Conservation (phyloP, 169 alveolate species). For the Eimeria sp. region DNA sequence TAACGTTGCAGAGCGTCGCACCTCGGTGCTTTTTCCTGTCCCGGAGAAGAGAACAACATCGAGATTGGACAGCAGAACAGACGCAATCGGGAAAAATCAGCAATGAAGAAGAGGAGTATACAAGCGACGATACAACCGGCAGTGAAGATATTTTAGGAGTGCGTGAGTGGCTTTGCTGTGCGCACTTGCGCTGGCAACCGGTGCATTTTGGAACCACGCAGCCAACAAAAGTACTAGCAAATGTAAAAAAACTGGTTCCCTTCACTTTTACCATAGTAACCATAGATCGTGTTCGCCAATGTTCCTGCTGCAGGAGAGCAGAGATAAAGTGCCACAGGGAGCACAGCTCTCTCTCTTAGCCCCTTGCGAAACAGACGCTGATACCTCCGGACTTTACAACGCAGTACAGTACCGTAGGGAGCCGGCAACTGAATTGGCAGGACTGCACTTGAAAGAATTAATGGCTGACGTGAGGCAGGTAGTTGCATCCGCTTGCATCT, state of each 20-base stretch:
- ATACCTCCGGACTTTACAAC: neutral
- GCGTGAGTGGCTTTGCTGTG: neutral
- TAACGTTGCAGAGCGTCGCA: constrained; percentile 52
- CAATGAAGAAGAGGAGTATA: neutral
- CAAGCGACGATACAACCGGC: constrained; percentile 29
- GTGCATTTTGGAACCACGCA: neutral
- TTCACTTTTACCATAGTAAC: neutral
- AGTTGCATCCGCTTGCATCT: neutral
- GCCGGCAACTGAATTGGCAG: constrained; percentile 40
- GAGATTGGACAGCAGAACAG: neutral
- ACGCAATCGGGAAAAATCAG: neutral
- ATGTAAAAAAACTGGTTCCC: neutral
- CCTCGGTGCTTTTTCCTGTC: constrained; percentile 48
- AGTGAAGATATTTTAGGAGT: constrained; percentile 30
- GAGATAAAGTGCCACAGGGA: neutral
- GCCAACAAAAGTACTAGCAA: neutral
- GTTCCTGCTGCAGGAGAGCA: neutral
- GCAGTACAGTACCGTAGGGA: neutral
- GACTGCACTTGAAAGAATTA: constrained; percentile 52
- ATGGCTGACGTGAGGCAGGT: constrained; percentile 51
- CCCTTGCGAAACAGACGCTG: neutral
- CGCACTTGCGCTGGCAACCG: neutral
- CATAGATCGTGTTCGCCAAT: neutral
- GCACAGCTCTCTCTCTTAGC: neutral
- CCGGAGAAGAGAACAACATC: constrained; percentile 13